These are phyloP conservation scores for Cutaneotrichosporon spelunceum DNA, from an alignment of 1,284 basidiomycete species.

Conservation along the genomic window DNA sequence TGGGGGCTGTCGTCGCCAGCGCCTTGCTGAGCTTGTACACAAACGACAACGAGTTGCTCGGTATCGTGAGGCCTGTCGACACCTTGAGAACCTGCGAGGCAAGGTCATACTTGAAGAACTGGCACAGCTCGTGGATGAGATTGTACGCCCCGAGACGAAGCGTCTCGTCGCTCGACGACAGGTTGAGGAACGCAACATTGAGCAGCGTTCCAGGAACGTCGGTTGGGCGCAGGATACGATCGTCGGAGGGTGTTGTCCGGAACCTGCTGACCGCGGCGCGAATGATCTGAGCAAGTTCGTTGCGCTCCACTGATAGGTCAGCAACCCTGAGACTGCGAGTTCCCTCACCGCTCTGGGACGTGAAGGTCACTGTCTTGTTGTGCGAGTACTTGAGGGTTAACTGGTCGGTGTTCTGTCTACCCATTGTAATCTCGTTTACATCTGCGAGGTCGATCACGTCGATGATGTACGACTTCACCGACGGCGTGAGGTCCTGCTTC, in stretches of 20 bases:
- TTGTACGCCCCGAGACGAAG: slow-evolving; percentile 74
- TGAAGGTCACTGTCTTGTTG: slow-evolving; percentile 39
- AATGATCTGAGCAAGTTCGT: slow-evolving; percentile 60
- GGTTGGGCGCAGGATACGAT: slow-evolving; percentile 69
- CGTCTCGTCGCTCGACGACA: slow-evolving; percentile 68
- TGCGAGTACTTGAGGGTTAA: slow-evolving; percentile 67
- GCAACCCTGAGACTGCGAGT: slow-evolving; percentile 33
- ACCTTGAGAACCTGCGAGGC: slow-evolving; percentile 60
- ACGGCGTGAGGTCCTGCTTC: slow-evolving; percentile 39
- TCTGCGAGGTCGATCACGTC: slow-evolving; percentile 54
- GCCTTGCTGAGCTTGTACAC: slow-evolving; percentile 66
- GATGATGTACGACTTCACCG: slow-evolving; percentile 46
- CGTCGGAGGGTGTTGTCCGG: slow-evolving; percentile 56
- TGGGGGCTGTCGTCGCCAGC: slow-evolving; percentile 67
- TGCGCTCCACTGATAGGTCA: slow-evolving; percentile 57
- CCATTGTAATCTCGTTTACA: slow-evolving; percentile 78
- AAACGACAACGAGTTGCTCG: slow-evolving; percentile 66
- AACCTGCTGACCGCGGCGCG: slow-evolving; percentile 37
- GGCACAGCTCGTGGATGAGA: slow-evolving; percentile 70
- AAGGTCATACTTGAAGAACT: slow-evolving; percentile 72
- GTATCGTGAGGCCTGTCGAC: slow-evolving; percentile 63
- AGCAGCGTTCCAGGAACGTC: slow-evolving; percentile 78
- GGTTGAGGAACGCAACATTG: slow-evolving; percentile 73
- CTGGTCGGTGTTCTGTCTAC: slow-evolving; percentile 70
- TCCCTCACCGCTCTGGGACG: slow-evolving; percentile 38